Base-by-base conservation (phyloP, 2,329 filamentous ascomycete species). In the Sporothrix humicola region DNA sequence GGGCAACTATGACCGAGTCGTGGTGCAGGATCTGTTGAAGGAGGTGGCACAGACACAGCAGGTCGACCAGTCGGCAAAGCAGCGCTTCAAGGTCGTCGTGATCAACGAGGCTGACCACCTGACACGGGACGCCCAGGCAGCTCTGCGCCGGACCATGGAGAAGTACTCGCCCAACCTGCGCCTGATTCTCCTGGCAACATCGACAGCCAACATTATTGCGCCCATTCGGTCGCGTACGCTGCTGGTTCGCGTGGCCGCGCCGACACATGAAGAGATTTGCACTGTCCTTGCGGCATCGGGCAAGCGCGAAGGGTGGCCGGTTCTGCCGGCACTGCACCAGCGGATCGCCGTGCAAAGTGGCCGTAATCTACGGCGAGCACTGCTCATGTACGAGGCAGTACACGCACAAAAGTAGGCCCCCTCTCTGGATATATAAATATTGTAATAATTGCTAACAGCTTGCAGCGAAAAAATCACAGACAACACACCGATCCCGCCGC, bases 1-100 rank as follows among this genome's bases (percentile, higher is more conserved):
- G 4, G 96, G 95, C 75, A 97, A 92, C 82, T 98, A 98, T 80
- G 96, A 99, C 82, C 89, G 96, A 72, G 96, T 99, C 3, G 96
- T 99, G 1, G 88, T 99, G 15, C 96, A 99, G 81, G 96, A 98
- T 79, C 85, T 99, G 68, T 85, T 99, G 68, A 99, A 99, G 82
- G 96, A 99, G 83, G 95, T 99, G 5, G 96, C 97, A 44, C 97
- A 99, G 83, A 99, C 96, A 71, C 96, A 99, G 82, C 97, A 99
- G 84, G 96, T 99, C n/a, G 96, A 99, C 81, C 87, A 96, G 77
- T 87, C 90, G 13, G 97, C 97, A 17, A 93, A 90, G 81, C 96
- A 99, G 81, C 89, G 91, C 61, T 99, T 99, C 88, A 99, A 99
- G 84, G 95, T 99, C 0, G 96, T 99, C 0, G 95, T 99, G 50